Evolutionary conservation across 768 basidiomycete genomes (phyloP).

Genomic region (Mycena maculata): DNA sequence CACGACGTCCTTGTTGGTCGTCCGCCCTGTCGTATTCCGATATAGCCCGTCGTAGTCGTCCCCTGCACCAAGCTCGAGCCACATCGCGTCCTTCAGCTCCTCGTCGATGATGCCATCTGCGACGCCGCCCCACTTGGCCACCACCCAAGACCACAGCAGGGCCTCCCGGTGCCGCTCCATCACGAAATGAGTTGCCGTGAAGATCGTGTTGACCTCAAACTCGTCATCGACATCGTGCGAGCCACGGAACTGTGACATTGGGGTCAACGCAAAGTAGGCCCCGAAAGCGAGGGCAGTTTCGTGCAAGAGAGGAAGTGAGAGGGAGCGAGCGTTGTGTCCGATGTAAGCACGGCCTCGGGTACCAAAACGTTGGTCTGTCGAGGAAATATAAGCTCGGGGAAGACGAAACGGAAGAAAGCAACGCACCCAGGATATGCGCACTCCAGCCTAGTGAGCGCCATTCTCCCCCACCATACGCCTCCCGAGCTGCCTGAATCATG

Average conservation of each 20-base stretch:
- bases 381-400: background rate
- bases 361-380: conserved; percentile 48
- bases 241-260: conserved; percentile 46
- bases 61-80: conserved; percentile 44
- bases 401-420: background rate
- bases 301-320: conserved; percentile 47
- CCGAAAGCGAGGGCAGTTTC: conserved; percentile 48
- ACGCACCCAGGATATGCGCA: conserved; percentile 48
- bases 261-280: conserved; percentile 41
- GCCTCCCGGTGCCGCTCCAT: conserved; percentile 50
- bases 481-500: conserved; percentile 24
- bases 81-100: conserved; percentile 38
- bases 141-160: conserved; percentile 50
- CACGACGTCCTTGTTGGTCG: conserved; percentile 20
- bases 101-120: conserved; percentile 34
- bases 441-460: conserved; percentile 45
- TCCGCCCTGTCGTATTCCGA: conserved; percentile 18
- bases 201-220: conserved; percentile 46
- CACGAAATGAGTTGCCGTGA: conserved; percentile 45
- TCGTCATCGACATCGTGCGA: conserved; percentile 41
- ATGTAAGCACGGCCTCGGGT: conserved; percentile 50
- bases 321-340: conserved; percentile 50
- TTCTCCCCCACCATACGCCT: conserved; percentile 28
- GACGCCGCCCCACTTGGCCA: conserved; percentile 44
- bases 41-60: conserved; percentile 28